Base-by-base conservation (phyloP, 2,329 filamentous ascomycete genomes). In the Pestalotiopsis sp. region DNA sequence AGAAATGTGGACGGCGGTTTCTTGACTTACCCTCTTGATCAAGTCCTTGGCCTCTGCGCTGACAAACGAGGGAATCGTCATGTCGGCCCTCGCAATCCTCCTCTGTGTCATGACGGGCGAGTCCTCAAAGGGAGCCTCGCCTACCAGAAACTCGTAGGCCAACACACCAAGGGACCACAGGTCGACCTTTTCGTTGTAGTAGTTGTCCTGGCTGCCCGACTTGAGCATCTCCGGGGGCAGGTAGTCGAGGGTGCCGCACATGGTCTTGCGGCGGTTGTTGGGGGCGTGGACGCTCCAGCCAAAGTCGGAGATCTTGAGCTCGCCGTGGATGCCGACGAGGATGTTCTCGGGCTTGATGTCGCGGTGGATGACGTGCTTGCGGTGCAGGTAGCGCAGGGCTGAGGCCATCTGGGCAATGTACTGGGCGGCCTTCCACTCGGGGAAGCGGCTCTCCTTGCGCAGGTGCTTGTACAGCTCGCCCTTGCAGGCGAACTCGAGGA, bases 281-380 rank as follows among this genome's bases (percentile, higher is more conserved):
- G 96, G 96, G 4, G 96, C 96, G 81, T 99, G 96, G 4, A 98
- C 96, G 79, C 93, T 97, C 96, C 96, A 99, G 64, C 96, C 95
- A 77, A 98, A 99, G 81, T 99, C 96, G 4, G 94, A 97, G 77
- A 99, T 95, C 82, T 99, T 99, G 83, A 99, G 95, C 85, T 99
- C 96, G 73, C 95, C 96, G 78, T 98, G 95, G 70, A 98, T 94
- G 14, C 95, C 95, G 38, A 98, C 92, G 25, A 98, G 87, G 72
- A 98, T 98, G 77, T 98, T 98, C 82, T 98, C 95, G 2, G 95
- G 95, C 85, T 98, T 98, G 83, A 98, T 98, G 76, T 98, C 95
- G 69, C 95, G 89, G 82, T 98, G 95, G 84, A 98, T 98, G 74
- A 98, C 93, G 80, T 98, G 94, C 84, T 98, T 98, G 80, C 94